Evolutionary conservation across 306 rosid species (phyloP).

Genomic region (Gastrolobium villosum): DNA sequence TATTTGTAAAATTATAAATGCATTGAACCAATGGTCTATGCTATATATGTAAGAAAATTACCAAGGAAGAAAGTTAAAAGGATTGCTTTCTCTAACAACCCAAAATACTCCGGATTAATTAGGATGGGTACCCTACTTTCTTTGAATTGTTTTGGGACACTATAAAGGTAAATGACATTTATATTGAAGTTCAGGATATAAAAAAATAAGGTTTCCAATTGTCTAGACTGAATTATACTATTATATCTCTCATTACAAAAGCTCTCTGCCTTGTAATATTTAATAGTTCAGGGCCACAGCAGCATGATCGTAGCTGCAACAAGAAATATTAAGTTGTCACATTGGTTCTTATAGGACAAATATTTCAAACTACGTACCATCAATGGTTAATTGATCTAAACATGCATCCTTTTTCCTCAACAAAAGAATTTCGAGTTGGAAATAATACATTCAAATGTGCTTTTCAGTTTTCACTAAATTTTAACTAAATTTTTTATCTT

Average conservation of each 20-base stretch:
- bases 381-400: background rate
- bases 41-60: background rate
- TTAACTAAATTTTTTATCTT: too few species aligned
- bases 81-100: slow-evolving; percentile 1
- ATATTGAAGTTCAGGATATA: background rate
- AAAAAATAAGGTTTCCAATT: background rate
- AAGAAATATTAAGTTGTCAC: background rate
- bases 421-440: background rate
- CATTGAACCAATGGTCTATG: slow-evolving; percentile 23
- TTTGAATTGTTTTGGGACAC: background rate
- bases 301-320: background rate
- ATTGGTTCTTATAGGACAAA: background rate
- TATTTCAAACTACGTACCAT: background rate
- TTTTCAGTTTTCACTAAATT: too few species aligned
- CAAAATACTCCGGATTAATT: background rate
- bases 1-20: slow-evolving; percentile 22
- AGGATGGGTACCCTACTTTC: background rate
- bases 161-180: background rate
- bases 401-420: background rate
- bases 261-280: too few species aligned
- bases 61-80: background rate
- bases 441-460: background rate
- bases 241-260: background rate
- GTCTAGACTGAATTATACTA: background rate
- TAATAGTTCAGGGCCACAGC: background rate